Base-by-base conservation (phyloP, 495 filamentous ascomycete species). In the Podospora australis region DNA sequence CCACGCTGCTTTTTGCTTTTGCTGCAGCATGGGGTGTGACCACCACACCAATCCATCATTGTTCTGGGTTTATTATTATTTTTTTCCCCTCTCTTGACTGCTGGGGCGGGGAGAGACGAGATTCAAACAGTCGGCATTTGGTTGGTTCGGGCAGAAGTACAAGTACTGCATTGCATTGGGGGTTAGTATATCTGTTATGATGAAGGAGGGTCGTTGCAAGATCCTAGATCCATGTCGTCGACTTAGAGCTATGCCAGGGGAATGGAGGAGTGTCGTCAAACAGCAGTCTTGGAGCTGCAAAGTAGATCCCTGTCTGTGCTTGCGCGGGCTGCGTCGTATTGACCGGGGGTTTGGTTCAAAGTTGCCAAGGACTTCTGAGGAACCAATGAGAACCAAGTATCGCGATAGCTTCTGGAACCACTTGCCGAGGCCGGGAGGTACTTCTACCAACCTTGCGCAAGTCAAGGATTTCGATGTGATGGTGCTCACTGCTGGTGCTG, bases 161-260 rank as follows among this genome's bases (percentile, higher is more conserved):
- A 49, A 51, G 57, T 60, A 60, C 59, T 44, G 48, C 44, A 16
- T 32, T 50, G 46, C 46, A 52, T 50, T 48, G 17, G 38, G 47
- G 54, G 52, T 42, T 54, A 54, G 55, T 54, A 54, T 54, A 54
- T 58, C 51, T 58, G 56, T 59, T 62, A 47, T 56, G 46, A 57
- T 55, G 55, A 61, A 53, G 51, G 60, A 51, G 48, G 50, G 49
- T 38, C 40, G 44, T 13, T 56, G 21, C 7, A 57, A 19, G 52
- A 61, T 53, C 55, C 55, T 44, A 40, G 58, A 59, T 64, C 60
- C 60, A 64, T 64, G 60, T 64, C 55, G 58, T 61, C 45, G 58
- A 56, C 43, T 60, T 60, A 55, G 57, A 48, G 36, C 44, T n/a
- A 47, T 46, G 50, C 59, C 13, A 25, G 46, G 49, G 52, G 45